Percentiles rank a stretch among this genome's conserved stretches.
Conservation (phyloP, 805 yeast species). For the Wickerhamiella vanderwaltii region DNA sequence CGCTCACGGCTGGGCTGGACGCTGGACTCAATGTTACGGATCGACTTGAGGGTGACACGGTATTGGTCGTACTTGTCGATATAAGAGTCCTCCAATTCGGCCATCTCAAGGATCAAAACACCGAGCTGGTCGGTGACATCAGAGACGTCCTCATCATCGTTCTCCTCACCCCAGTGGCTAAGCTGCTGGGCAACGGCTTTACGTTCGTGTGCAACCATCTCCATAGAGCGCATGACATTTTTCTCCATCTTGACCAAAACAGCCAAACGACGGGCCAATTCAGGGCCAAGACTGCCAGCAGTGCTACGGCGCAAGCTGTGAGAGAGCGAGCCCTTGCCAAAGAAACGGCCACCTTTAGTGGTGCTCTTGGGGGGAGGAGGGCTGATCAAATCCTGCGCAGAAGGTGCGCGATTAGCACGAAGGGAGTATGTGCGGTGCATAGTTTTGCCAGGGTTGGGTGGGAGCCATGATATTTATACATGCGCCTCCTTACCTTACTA, state of each 20-base stretch:
- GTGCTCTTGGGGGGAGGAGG: conserved; percentile 95
- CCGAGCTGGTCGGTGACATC: conserved; percentile 97
- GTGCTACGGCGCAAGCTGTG: conserved; percentile 53
- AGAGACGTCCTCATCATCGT: conserved; percentile 87
- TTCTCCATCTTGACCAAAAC: conserved; percentile 92
- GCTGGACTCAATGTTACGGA: conserved; percentile 92
- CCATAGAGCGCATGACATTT: conserved; percentile 87
- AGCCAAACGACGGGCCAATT: conserved; percentile 80
- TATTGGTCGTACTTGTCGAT: conserved; percentile 97
- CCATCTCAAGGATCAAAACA: conserved; percentile 87
- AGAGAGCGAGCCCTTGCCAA: conserved; percentile 57
- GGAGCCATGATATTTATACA: conserved; percentile 15
- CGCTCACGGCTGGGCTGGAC: conserved; percentile 98
- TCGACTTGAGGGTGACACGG: conserved; percentile 86
- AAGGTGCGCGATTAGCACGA: conserved; percentile 91
- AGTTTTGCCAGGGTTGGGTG: conserved; percentile 12
- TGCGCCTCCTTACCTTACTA: conserved; percentile 12
- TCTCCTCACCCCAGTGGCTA: conserved; percentile 92
- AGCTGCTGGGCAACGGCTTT: conserved; percentile 94
- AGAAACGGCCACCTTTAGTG: conserved; percentile 71
- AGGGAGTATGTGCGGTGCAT: conserved; percentile 99
- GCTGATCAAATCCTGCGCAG: conserved; percentile 85
- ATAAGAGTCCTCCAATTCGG: conserved; percentile 96
- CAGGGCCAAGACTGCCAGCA: conserved; percentile 92
- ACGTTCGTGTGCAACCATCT: conserved; percentile 85